Evolutionary conservation across 768 basidiomycete genomes (phyloP).

Genomic region (Lentinula sp.): DNA sequence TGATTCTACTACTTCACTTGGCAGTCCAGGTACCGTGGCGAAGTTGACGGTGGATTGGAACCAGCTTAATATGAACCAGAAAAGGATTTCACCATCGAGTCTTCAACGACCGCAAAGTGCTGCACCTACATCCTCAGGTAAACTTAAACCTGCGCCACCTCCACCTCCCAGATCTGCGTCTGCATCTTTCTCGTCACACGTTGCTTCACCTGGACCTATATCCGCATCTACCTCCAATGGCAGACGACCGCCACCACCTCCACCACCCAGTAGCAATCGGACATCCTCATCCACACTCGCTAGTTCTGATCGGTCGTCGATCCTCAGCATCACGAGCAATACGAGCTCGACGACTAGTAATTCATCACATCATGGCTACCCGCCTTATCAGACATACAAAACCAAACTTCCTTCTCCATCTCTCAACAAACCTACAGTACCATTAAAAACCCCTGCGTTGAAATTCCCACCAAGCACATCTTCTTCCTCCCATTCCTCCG

Average conservation of each 20-base stretch:
- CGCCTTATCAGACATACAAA: constrained; percentile 8
- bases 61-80: constrained; percentile 37
- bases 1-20: constrained; percentile 39
- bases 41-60: constrained; percentile 46
- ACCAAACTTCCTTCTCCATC: constrained; percentile 10
- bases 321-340: constrained; percentile 40
- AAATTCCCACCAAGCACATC: not conserved
- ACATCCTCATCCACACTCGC: constrained; percentile 29
- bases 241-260: constrained; percentile 12
- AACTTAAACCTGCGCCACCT: constrained; percentile 9
- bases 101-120: constrained; percentile 38
- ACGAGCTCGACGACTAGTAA: constrained; percentile 14
- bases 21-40: constrained; percentile 45
- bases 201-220: constrained; percentile 6
- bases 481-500: not conserved
- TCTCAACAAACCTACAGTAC: not conserved
- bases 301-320: constrained; percentile 56
- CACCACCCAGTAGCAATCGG: constrained; percentile 17
- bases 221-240: constrained; percentile 3
- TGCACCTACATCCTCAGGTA: not conserved
- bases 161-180: constrained; percentile 9
- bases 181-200: constrained; percentile 15
- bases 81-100: constrained; percentile 30
- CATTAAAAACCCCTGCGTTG: not conserved
- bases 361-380: constrained; percentile 13